Percentiles rank a stretch among this genome's conserved stretches.
These are phyloP conservation scores for Rusavskia elegans DNA, from an alignment of 495 filamentous ascomycete genomes.

Conservation along the genomic window DNA sequence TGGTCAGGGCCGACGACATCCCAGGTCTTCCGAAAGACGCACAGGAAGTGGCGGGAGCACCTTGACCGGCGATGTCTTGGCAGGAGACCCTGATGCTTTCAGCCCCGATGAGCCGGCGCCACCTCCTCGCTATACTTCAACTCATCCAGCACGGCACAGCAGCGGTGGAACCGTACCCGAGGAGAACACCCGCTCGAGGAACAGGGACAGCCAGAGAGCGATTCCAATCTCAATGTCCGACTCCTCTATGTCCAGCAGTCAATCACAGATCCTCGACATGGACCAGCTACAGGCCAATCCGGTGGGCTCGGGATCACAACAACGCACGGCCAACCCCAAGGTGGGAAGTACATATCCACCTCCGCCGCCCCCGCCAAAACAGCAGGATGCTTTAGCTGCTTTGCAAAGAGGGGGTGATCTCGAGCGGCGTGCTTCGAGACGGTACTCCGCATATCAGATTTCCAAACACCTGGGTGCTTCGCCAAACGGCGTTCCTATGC, in stretches of 20 bases:
- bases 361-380: constrained; percentile 61
- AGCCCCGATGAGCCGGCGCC: constrained; percentile 30
- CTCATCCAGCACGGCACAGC: constrained; percentile 5
- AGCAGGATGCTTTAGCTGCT: constrained; percentile 81
- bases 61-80: constrained; percentile 3
- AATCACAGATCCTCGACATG: constrained; percentile 38
- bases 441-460: constrained; percentile 92
- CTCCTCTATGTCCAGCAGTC: constrained; percentile 48
- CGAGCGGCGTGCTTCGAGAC: constrained; percentile 79
- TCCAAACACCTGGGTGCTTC: constrained; percentile 77
- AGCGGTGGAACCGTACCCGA: constrained; percentile 3
- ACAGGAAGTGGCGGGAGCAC: constrained; percentile 31
- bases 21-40: constrained; percentile 23
- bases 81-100: constrained; percentile 13
- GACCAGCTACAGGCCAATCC: background rate
- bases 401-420: constrained; percentile 81
- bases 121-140: constrained; percentile 29
- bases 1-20: constrained; percentile 20
- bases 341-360: constrained; percentile 29
- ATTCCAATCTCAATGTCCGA: constrained; percentile 21
- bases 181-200: constrained; percentile 12
- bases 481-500: constrained; percentile 66
- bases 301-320: constrained; percentile 11
- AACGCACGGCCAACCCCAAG: constrained; percentile 19
- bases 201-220: constrained; percentile 33